Evolutionary conservation across 495 filamentous ascomycete species (phyloP), one percentile per base, ranked within the genome.

Genomic region (Aspergillus egyptiacus): DNA sequence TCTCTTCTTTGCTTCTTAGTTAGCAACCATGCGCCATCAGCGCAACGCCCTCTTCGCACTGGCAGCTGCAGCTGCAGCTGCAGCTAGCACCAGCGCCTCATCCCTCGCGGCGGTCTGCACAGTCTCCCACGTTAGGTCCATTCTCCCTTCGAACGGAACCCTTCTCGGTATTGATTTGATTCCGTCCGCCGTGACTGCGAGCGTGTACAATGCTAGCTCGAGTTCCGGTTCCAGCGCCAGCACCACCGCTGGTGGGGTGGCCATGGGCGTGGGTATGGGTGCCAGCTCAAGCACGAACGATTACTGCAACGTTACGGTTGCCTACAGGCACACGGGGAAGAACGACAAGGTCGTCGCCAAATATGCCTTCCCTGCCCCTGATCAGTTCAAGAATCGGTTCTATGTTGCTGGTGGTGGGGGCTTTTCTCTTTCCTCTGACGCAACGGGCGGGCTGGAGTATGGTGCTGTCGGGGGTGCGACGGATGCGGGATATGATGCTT

Each of bases 391-490:
- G 53, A 64, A 61, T 49, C 66, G 66, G 10, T 69, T 65, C 57
- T 67, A 67, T 45, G 63, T 67, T 19, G 64, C 64, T 22, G 66
- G 66, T 19, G 66, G 66, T 18, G 64, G 64, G 23, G 66, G 66
- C 14, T 69, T 53, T 47, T 61, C 61, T 17, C 51, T 61, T 11
- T 57, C 55, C 32, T 51, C 50, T 25, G 55, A 65, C 24, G 51
- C 61, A 2, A 68, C 65, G 13, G 63, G 65, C 20, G 67, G 67
- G 51, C 63, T 70, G 5, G 45, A 56, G 48, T 72, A 73, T 37
- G 68, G 68, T 36, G 70, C 68, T 36, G 68, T 54, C 14, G 53
- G 53, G 5, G 68, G 66, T 43, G 64, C 61, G 38, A 68, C 67
- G 19, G 57, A 58, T 41, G 70, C 66, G 15, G 68, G 70, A 2